Conservation (phyloP, 257 asterid genomes). For the Echium plantagineum region DNA sequence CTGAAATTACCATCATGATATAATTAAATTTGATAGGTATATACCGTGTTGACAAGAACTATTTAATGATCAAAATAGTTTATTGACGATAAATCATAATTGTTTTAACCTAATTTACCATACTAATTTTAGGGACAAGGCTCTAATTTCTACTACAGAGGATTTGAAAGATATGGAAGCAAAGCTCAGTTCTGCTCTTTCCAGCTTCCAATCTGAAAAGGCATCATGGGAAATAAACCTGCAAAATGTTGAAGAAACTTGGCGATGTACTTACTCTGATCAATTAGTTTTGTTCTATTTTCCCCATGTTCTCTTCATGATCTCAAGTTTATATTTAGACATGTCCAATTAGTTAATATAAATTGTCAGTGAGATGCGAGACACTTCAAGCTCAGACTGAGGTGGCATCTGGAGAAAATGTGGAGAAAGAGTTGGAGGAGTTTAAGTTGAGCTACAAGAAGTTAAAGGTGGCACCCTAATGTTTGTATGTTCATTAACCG, state of each 20-base stretch:
- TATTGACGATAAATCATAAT: constrained; percentile 5
- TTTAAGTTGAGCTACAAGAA: constrained; percentile 43
- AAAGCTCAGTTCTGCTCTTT: constrained; percentile 60
- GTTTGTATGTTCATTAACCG: constrained; percentile 11
- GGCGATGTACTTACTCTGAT: constrained; percentile 51
- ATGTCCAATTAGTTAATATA: not conserved
- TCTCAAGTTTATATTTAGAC: constrained; percentile 5
- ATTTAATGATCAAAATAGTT: no score
- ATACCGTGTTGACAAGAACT: no score
- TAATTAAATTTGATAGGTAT: no score
- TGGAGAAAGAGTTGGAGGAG: constrained; percentile 57
- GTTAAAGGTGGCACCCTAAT: constrained; percentile 47
- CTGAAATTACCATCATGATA: not conserved
- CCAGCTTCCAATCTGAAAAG: constrained; percentile 68
- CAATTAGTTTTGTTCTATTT: not conserved
- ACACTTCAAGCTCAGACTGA: constrained; percentile 52
- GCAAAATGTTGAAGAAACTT: constrained; percentile 82
- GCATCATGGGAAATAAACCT: constrained; percentile 75
- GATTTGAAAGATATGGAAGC: constrained; percentile 53
- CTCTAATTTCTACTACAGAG: constrained; percentile 48
- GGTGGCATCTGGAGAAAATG: constrained; percentile 34
- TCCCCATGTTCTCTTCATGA: constrained; percentile 10
- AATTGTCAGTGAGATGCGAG: constrained; percentile 65
- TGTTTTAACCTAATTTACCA: constrained; percentile 13
- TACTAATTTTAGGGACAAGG: constrained; percentile 62